These are phyloP conservation scores for Colletotrichum lupini DNA, from an alignment of 2,329 filamentous ascomycete species.

Conservation along the genomic window DNA sequence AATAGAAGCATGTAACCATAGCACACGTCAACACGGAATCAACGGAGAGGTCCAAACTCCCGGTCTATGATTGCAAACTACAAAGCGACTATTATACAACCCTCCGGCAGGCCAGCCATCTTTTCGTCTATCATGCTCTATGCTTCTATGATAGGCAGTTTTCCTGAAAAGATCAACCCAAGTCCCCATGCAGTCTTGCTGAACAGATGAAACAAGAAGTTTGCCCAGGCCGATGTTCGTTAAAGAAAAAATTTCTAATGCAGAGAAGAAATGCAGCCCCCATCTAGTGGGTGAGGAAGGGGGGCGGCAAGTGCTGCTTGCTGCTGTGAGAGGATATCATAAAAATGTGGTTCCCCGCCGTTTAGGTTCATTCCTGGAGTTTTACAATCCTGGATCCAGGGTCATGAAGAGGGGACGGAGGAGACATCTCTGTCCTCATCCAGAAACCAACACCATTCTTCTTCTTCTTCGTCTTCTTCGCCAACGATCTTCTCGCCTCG, in stretches of 20 bases:
- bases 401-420: background rate
- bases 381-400: slow-evolving; percentile 21
- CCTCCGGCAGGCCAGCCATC: slow-evolving; percentile 37
- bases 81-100: slow-evolving; percentile 47
- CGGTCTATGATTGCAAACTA: slow-evolving; percentile 40
- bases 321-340: slow-evolving; percentile 32
- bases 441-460: slow-evolving; percentile 27
- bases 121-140: slow-evolving; percentile 38
- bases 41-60: slow-evolving; percentile 51
- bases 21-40: too few species aligned
- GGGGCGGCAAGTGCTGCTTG: background rate
- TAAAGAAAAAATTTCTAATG: slow-evolving; percentile 13
- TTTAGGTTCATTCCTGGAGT: slow-evolving; percentile 12
- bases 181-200: slow-evolving; percentile 28
- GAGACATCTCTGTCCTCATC: slow-evolving; percentile 12
- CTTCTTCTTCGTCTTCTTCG: slow-evolving; percentile 21
- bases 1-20: too few species aligned
- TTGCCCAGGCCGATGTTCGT: slow-evolving; percentile 31
- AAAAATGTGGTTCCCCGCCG: slow-evolving; percentile 16
- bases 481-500: slow-evolving; percentile 4
- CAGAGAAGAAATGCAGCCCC: slow-evolving; percentile 3
- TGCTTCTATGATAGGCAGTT: slow-evolving; percentile 39
- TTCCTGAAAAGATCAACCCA: slow-evolving; percentile 34
- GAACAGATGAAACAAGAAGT: slow-evolving; percentile 29
- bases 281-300: background rate